Conservation (phyloP, 805 yeast genomes). For the Pichia scutulata region DNA sequence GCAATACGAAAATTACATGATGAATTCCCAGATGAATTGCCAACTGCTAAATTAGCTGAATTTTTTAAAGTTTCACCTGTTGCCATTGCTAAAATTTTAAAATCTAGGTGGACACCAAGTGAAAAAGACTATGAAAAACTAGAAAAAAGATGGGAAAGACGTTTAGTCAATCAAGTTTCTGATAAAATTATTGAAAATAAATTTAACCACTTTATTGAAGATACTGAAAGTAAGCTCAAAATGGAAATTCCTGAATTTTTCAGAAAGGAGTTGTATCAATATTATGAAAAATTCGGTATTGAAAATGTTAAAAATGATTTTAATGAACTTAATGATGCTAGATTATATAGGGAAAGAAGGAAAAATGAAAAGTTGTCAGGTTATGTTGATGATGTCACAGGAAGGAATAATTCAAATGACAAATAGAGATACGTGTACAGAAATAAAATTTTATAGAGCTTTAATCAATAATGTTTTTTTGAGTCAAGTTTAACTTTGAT, state of each 20-base stretch:
- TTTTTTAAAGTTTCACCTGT: slow-evolving; percentile 72
- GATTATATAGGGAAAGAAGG: slow-evolving; percentile 14
- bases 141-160: slow-evolving; percentile 44
- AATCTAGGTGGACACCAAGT: slow-evolving; percentile 68
- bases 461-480: not conserved
- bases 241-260: slow-evolving; percentile 27
- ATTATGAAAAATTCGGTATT: slow-evolving; percentile 19
- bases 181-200: slow-evolving; percentile 19
- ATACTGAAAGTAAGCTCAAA: slow-evolving; percentile 22
- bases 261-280: slow-evolving; percentile 19
- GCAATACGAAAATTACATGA: slow-evolving; percentile 50
- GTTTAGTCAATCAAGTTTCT: slow-evolving; percentile 32
- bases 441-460: not conserved
- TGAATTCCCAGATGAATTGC: slow-evolving; percentile 49
- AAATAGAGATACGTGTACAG: not conserved
- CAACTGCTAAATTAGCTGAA: slow-evolving; percentile 50
- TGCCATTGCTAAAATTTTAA: slow-evolving; percentile 70
- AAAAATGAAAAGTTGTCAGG: slow-evolving; percentile 8
- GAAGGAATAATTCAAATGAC: not conserved
- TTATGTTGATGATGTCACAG: not conserved
- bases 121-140: slow-evolving; percentile 41
- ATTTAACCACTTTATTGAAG: slow-evolving; percentile 21
- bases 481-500: not conserved
- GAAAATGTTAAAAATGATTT: slow-evolving; percentile 19
- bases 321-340: slow-evolving; percentile 17